A percentile compares a stretch with the other conserved stretches of the same genome.
phyloP scores from a whole-genome alignment of 495 filamentous ascomycete species.

The Penicillium egyptiacum region DNA sequence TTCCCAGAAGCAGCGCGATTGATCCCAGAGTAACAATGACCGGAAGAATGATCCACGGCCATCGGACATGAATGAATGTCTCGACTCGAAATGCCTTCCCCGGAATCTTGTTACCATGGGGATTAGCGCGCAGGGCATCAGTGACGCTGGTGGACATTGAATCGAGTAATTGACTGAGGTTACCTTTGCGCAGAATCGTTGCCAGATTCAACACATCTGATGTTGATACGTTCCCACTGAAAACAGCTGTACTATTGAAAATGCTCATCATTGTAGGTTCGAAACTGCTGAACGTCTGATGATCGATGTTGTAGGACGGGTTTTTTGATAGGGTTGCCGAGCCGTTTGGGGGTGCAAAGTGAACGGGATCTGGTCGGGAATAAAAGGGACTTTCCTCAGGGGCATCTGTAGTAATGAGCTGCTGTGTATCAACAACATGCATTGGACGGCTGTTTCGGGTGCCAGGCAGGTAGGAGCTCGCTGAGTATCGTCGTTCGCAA shows the following conservation, averaged over 20 bases:
- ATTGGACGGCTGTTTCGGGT: background rate
- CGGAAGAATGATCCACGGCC: constrained; percentile 13
- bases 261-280: background rate
- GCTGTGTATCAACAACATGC: background rate
- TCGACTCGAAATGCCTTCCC: constrained; percentile 5
- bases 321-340: too few species aligned
- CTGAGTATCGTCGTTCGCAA: background rate
- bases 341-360: too few species aligned
- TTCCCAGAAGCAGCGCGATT: background rate
- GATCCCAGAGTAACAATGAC: background rate
- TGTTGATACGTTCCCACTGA: too few species aligned
- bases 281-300: background rate
- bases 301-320: too few species aligned
- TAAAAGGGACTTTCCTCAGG: too few species aligned
- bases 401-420: background rate
- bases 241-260: background rate
- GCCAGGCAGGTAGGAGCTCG: background rate
- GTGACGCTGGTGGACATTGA: background rate
- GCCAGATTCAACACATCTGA: background rate
- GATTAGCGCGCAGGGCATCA: background rate
- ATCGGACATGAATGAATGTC: constrained; percentile 11
- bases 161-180: background rate
- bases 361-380: too few species aligned
- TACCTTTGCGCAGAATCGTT: background rate
- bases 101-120: background rate